Conservation (phyloP, 2,329 filamentous ascomycete species). For the Scytalidium sp. region DNA sequence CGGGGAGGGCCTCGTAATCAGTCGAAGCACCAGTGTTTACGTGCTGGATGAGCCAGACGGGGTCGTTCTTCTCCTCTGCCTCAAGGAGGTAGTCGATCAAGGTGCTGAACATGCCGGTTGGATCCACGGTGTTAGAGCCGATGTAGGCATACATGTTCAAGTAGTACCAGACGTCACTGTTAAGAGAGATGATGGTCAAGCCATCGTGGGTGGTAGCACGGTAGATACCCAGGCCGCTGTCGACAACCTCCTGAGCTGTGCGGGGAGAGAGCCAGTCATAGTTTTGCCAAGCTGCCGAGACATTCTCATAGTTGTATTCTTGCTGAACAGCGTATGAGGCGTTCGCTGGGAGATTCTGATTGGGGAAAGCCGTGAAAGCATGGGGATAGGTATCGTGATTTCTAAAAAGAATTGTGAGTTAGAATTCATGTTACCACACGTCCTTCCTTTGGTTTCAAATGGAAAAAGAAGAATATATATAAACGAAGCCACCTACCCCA, state of each 20-base stretch:
- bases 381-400: too few species aligned
- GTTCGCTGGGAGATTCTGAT: too few species aligned
- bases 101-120: constrained; percentile 18
- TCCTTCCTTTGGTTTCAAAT: too few species aligned
- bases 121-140: constrained; percentile 23
- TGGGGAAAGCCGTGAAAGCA: too few species aligned
- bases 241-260: constrained; percentile 14
- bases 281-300: constrained; percentile 5
- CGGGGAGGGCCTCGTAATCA: constrained; percentile 21
- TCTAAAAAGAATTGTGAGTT: background rate
- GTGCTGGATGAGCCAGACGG: constrained; percentile 26
- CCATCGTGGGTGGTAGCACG: constrained; percentile 22
- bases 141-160: constrained; percentile 23
- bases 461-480: constrained; percentile 7
- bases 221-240: constrained; percentile 12
- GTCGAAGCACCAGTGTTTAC: constrained; percentile 14
- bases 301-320: too few species aligned
- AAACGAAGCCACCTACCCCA: background rate
- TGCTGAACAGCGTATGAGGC: too few species aligned
- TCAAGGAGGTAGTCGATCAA: constrained; percentile 20
- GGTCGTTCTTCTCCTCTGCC: constrained; percentile 19
- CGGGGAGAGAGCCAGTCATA: constrained; percentile 23
- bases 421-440: too few species aligned
- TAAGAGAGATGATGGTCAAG: constrained; percentile 23
- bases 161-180: constrained; percentile 27